phyloP scores from a whole-genome alignment of 1,139 yeast species.

The Wickerhamiella infanticola region DNA sequence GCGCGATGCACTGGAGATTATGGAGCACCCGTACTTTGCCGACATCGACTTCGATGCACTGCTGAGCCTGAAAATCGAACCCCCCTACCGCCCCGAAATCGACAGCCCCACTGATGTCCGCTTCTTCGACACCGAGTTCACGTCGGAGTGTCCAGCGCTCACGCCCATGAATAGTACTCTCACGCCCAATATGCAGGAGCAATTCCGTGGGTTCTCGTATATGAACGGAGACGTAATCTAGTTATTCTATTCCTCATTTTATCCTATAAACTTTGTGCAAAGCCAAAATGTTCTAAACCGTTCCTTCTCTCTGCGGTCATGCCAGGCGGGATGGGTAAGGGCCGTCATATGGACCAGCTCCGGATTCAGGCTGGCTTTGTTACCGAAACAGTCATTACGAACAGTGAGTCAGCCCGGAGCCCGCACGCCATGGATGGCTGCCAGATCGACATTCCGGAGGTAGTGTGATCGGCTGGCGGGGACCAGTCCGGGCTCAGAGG shows the following conservation, averaged over 20 bases:
- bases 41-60: constrained; percentile 87
- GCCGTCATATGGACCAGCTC: too few relatives aligned
- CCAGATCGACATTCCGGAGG: too few relatives aligned
- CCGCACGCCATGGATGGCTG: too few relatives aligned
- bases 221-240: constrained; percentile 44
- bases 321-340: too few relatives aligned
- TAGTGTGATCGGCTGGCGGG: too few relatives aligned
- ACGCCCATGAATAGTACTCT: constrained; percentile 87
- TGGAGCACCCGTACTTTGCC: constrained; percentile 87
- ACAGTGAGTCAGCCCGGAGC: too few relatives aligned
- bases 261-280: not conserved
- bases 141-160: constrained; percentile 85
- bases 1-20: constrained; percentile 79
- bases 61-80: constrained; percentile 52
- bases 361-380: too few relatives aligned
- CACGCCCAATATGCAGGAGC: constrained; percentile 83
- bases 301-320: too few relatives aligned
- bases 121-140: constrained; percentile 88
- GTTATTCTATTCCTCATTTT: not conserved
- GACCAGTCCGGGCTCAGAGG: too few relatives aligned
- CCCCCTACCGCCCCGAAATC: constrained; percentile 56
- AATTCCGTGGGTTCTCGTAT: constrained; percentile 91
- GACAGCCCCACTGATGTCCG: constrained; percentile 81
- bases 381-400: too few relatives aligned
- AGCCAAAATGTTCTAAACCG: not conserved